Evolutionary conservation across 2,329 filamentous ascomycete genomes (phyloP).

Genomic region (Botryotinia convoluta): DNA sequence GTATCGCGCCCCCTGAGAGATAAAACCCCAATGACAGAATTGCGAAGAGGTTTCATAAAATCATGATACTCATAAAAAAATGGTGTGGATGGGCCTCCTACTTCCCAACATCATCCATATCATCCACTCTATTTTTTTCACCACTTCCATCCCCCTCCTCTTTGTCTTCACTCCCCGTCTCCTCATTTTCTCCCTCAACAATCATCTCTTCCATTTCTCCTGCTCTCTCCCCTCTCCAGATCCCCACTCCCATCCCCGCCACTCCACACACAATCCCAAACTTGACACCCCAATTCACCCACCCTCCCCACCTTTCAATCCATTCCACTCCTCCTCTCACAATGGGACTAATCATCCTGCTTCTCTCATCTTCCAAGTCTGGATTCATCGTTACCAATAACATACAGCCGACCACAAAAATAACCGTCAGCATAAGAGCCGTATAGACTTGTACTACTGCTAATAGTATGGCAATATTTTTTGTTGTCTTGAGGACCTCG

Average conservation of each 20-base stretch:
- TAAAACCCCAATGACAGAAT: neutral
- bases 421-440: neutral
- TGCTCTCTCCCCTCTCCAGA: neutral
- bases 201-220: neutral
- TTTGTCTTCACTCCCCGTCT: no score
- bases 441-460: neutral
- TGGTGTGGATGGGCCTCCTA: neutral
- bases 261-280: neutral
- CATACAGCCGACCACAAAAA: neutral
- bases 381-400: neutral
- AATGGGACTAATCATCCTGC: neutral
- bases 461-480: neutral
- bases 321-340: neutral
- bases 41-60: neutral
- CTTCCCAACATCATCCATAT: neutral
- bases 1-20: neutral
- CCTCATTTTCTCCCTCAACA: neutral
- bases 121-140: neutral
- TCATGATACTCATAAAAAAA: neutral
- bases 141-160: neutral
- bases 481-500: neutral
- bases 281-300: neutral
- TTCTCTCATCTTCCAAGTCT: neutral
- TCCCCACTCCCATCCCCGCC: neutral
- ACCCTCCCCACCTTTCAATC: neutral